Percentiles rank a stretch among this genome's conserved stretches.
Conservation (phyloP, 345 rosid genomes). For the Arabidopsis arenosa region DNA sequence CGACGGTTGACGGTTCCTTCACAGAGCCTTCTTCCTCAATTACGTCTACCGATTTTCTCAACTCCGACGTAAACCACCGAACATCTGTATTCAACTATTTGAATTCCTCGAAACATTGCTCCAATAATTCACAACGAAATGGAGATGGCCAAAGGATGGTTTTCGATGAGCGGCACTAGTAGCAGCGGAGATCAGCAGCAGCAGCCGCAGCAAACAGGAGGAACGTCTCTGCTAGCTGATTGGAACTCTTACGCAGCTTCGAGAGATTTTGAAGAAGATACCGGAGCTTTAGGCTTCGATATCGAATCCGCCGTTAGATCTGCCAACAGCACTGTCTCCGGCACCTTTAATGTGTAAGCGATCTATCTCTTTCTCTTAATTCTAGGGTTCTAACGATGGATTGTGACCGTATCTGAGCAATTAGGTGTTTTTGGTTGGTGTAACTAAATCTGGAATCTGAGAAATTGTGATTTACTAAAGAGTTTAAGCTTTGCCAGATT, state of each 20-base stretch:
- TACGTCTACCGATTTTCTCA: not conserved
- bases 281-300: conserved; percentile 1
- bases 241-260: conserved; percentile 23
- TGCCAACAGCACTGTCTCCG: conserved; percentile 21
- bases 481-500: conserved; percentile 3
- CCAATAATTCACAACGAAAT: not conserved
- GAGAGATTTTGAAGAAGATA: conserved; percentile 10
- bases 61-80: conserved; percentile 17
- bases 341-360: conserved; percentile 16
- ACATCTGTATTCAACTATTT: not conserved
- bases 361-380: not conserved
- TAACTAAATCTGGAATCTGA: not conserved
- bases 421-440: not conserved
- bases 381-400: not conserved
- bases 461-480: not conserved
- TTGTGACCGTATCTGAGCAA: not conserved
- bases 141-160: conserved; percentile 6
- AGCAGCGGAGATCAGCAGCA: conserved; percentile 15
- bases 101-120: not conserved
- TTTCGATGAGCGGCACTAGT: conserved; percentile 25
- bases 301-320: conserved; percentile 28
- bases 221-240: conserved; percentile 11
- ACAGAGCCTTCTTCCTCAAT: not conserved
- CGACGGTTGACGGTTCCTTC: not conserved
- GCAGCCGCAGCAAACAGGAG: not conserved